phyloP scores from a whole-genome alignment of 176 grass and related monocot genomes.

The Aegilops longissima region DNA sequence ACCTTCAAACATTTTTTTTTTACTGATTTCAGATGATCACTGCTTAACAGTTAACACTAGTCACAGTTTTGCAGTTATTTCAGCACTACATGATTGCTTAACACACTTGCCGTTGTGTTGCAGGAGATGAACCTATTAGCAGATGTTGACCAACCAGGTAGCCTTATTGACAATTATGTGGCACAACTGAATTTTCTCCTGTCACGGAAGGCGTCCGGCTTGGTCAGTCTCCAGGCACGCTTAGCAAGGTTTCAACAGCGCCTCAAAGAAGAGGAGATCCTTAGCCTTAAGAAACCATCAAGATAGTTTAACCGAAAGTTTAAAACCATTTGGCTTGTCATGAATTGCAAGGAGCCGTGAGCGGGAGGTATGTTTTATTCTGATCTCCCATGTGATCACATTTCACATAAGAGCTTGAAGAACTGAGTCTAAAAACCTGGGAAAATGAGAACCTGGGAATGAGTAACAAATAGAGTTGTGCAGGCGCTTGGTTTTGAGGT shows the following conservation, averaged over 20 bases:
- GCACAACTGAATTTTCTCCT: slow-evolving; percentile 89
- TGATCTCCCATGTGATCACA: slow-evolving; percentile 1
- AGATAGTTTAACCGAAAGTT: slow-evolving; percentile 27
- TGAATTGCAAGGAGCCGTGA: neutral
- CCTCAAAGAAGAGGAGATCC: slow-evolving; percentile 97
- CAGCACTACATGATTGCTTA: slow-evolving; percentile 8
- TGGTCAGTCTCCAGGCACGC: slow-evolving; percentile 94
- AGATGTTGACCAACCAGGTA: slow-evolving; percentile 94
- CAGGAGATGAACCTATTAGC: slow-evolving; percentile 99
- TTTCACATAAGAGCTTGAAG: neutral
- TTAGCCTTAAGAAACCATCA: slow-evolving; percentile 77
- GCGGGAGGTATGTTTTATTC: neutral
- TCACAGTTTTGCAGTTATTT: neutral
- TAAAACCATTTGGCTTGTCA: neutral
- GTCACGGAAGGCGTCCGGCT: slow-evolving; percentile 82
- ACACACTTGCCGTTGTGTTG: slow-evolving; percentile 6
- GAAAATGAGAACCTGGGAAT: neutral
- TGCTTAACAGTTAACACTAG: slow-evolving; percentile 15
- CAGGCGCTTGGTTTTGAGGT: slow-evolving; percentile 29
- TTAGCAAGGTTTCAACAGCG: slow-evolving; percentile 90
- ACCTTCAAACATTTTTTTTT: neutral
- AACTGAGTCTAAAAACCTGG: neutral
- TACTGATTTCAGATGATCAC: neutral
- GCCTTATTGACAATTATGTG: slow-evolving; percentile 92
- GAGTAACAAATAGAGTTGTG: neutral